Evolutionary conservation across 352 stramenopile genomes (phyloP), one percentile per base, ranked within the genome.

Genomic region (Hyaloperonospora brassicae): DNA sequence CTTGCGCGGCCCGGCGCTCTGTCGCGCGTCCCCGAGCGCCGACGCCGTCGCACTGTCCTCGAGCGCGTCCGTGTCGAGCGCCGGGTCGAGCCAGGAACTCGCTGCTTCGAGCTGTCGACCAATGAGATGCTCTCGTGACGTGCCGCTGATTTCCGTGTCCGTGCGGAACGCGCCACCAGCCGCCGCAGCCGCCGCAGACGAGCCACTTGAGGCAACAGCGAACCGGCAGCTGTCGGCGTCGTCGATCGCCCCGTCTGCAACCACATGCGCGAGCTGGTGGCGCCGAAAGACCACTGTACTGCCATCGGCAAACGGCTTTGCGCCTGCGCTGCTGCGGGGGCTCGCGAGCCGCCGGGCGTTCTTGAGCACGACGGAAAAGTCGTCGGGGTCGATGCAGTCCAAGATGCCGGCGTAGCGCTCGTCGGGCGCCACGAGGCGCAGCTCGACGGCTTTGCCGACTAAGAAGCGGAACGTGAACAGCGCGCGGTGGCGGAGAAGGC

Each of bases 91-190:
- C 83, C 83, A 93, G 52, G 79, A 88, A n/a, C 73, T 74, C 10
- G 83, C 83, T 0, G 67, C 51, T 55, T 89, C 63, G 45, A 89
- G 68, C 49, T 89, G 70, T 2, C 79, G 79, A 22, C 80, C 80
- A 30, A 65, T 86, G 46, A 89, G 64, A 56, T 89, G 79, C 13
- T 89, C 79, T 34, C 72, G 68, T 55, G 73, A 73, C 17, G 68
- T 70, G 39, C 66, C 66, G 31, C 82, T 96, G 68, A 98, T 98
- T 63, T 98, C 87, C 31, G 77, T 88, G 68, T 98, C 92, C 1
- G 92, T 97, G 30, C 78, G 64, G 49, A 88, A 86, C 27, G 27
- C 4, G 27, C 27, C 27, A 34, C 27, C 17, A 17, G 17, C 17
- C 17, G 17, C 17, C 17, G 17, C 17, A 0, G 17, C 17, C 17